A percentile compares a stretch with the other conserved stretches of the same genome.
Evolutionary conservation across 169 alveolate species (phyloP).

Genomic region (Plasmodium vinckei): DNA sequence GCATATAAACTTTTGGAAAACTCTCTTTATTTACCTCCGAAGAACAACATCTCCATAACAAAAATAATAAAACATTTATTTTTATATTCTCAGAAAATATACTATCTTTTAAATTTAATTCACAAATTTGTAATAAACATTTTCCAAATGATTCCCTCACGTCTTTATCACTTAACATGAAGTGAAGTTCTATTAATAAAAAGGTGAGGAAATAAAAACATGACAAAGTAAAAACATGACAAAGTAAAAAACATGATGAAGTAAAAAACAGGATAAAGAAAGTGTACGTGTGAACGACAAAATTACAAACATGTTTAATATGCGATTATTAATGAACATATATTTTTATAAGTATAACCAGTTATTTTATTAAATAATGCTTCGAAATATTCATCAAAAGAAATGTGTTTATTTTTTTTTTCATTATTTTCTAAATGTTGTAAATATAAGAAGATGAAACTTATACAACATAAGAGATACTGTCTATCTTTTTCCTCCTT

Average conservation of each 20-base stretch:
- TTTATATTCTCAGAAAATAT: slow-evolving; percentile 21
- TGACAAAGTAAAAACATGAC: background rate
- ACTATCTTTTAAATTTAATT: slow-evolving; percentile 41
- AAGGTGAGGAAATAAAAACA: no score
- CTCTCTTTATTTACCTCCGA: slow-evolving; percentile 20
- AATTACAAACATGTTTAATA: no score
- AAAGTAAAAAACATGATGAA: no score
- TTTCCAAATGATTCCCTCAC: slow-evolving; percentile 53
- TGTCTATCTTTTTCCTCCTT: slow-evolving; percentile 69
- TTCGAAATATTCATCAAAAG: slow-evolving; percentile 17
- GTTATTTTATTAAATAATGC: slow-evolving; percentile 20
- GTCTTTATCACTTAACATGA: slow-evolving; percentile 60
- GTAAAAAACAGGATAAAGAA: no score
- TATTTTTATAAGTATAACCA: slow-evolving; percentile 14
- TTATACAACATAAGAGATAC: slow-evolving; percentile 17
- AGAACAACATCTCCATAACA: slow-evolving; percentile 42
- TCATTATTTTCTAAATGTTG: slow-evolving; percentile 30
- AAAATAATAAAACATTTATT: slow-evolving; percentile 28
- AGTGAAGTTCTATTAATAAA: slow-evolving; percentile 21
- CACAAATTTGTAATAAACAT: slow-evolving; percentile 44
- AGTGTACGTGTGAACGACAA: no score
- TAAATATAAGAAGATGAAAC: slow-evolving; percentile 40
- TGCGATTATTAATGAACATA: no score
- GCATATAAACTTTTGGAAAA: background rate
- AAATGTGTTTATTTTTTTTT: slow-evolving; percentile 19